phyloP scores from a whole-genome alignment of 2,329 filamentous ascomycete species.

The Plectosphaerella plurivora region DNA sequence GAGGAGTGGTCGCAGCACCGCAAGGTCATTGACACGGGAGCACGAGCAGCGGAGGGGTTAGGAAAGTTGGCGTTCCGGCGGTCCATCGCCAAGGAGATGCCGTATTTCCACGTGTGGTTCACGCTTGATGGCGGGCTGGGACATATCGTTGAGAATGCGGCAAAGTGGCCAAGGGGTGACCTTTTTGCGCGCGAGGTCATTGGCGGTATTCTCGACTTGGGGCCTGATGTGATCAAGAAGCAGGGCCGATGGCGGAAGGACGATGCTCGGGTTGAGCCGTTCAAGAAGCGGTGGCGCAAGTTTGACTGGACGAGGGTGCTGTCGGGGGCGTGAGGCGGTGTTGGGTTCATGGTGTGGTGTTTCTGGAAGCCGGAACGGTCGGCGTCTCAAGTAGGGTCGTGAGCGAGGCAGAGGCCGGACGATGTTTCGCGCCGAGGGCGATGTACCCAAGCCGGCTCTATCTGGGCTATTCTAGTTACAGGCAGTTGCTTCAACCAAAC shows the following conservation, averaged over 20 bases:
- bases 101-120: constrained; percentile 98
- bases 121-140: constrained; percentile 85
- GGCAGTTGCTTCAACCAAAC: too few species aligned
- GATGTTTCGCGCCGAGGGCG: too few species aligned
- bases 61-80: constrained; percentile 80
- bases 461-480: too few species aligned
- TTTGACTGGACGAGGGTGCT: constrained; percentile 80
- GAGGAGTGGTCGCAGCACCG: constrained; percentile 95
- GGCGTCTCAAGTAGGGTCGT: neutral
- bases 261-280: constrained; percentile 68
- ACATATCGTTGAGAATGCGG: constrained; percentile 84
- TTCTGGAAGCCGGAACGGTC: neutral
- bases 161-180: constrained; percentile 84
- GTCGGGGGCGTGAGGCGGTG: constrained; percentile 25
- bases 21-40: constrained; percentile 86
- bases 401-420: too few species aligned
- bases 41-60: constrained; percentile 52
- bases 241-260: constrained; percentile 79
- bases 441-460: too few species aligned
- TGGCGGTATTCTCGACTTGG: constrained; percentile 85
- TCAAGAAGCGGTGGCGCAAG: constrained; percentile 81
- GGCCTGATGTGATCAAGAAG: constrained; percentile 78
- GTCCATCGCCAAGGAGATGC: constrained; percentile 88
- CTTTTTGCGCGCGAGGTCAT: constrained; percentile 89
- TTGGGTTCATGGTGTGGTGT: neutral